Percentiles rank a stretch among this genome's conserved stretches.
phyloP scores from a whole-genome alignment of 202 grass and related monocot genomes.

The Carex sylvatica region DNA sequence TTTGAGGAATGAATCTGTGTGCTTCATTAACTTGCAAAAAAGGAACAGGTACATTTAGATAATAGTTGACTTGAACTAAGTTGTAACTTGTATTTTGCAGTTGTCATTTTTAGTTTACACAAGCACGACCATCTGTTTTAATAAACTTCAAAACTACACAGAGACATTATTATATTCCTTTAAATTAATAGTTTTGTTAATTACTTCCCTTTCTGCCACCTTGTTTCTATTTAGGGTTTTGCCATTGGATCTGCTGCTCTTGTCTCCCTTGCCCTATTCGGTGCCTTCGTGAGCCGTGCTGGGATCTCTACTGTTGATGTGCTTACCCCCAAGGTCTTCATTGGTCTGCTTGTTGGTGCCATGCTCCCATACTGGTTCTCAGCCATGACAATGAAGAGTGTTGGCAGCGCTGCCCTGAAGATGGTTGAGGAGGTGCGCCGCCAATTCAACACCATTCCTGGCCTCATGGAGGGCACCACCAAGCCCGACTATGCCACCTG shows the following conservation, averaged over 20 bases:
- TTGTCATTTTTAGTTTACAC: neutral
- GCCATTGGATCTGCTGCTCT: conserved; percentile 93
- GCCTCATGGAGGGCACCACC: conserved; percentile 69
- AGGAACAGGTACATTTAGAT: neutral
- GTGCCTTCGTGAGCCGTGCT: conserved; percentile 87
- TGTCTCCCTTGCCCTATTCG: conserved; percentile 82
- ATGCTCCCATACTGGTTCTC: conserved; percentile 99
- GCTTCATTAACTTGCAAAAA: neutral
- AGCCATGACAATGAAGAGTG: conserved; percentile 98
- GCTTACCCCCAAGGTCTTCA: conserved; percentile 92
- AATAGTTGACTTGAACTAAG: neutral
- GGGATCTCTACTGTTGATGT: conserved; percentile 73
- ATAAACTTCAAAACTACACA: neutral
- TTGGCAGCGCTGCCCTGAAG: conserved; percentile 81
- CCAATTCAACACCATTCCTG: conserved; percentile 85
- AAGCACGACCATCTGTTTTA: neutral
- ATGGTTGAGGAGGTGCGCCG: conserved; percentile 97
- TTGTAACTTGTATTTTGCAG: neutral
- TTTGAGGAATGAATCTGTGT: neutral
- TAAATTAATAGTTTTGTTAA: neutral
- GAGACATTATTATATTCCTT: neutral
- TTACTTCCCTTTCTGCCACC: neutral
- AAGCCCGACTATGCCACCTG: conserved; percentile 91
- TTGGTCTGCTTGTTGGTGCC: conserved; percentile 81
- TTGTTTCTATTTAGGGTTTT: conserved; percentile 58